These are phyloP conservation scores for Massariosphaeria phaeospora DNA, from an alignment of 495 filamentous ascomycete genomes.

Conservation along the genomic window DNA sequence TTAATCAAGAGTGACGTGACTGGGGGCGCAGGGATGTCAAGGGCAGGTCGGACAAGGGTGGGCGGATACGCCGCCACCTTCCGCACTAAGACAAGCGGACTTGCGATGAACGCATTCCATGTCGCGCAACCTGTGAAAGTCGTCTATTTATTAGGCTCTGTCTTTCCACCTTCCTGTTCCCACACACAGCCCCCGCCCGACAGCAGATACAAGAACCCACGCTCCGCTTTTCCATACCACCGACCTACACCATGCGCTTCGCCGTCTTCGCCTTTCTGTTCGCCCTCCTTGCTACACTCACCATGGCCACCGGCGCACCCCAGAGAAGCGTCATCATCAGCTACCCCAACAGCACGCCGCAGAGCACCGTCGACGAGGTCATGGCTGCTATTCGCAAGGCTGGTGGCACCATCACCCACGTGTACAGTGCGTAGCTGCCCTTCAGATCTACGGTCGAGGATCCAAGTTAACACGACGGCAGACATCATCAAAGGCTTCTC, in stretches of 20 bases:
- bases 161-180: not conserved
- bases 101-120: slow-evolving; percentile 15
- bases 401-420: slow-evolving; percentile 52
- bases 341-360: slow-evolving; percentile 68
- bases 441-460: not conserved
- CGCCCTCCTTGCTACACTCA: slow-evolving; percentile 50
- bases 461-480: slow-evolving; percentile 31
- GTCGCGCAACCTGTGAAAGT: not conserved
- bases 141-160: not conserved
- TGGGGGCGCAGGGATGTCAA: slow-evolving; percentile 1
- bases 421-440: slow-evolving; percentile 47
- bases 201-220: not conserved
- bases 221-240: not conserved
- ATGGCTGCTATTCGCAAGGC: slow-evolving; percentile 64
- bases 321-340: slow-evolving; percentile 73
- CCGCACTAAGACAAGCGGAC: slow-evolving; percentile 4
- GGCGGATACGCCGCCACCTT: slow-evolving; percentile 10
- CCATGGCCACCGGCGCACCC: slow-evolving; percentile 51
- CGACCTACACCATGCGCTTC: slow-evolving; percentile 53
- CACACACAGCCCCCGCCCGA: not conserved
- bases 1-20: too few species aligned
- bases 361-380: slow-evolving; percentile 60
- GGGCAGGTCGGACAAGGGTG: not conserved
- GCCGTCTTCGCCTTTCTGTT: slow-evolving; percentile 46
- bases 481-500: slow-evolving; percentile 66